Percentiles rank a stretch among this genome's conserved stretches.
Conservation (phyloP, 768 basidiomycete species). For the Leccinellum albellum region DNA sequence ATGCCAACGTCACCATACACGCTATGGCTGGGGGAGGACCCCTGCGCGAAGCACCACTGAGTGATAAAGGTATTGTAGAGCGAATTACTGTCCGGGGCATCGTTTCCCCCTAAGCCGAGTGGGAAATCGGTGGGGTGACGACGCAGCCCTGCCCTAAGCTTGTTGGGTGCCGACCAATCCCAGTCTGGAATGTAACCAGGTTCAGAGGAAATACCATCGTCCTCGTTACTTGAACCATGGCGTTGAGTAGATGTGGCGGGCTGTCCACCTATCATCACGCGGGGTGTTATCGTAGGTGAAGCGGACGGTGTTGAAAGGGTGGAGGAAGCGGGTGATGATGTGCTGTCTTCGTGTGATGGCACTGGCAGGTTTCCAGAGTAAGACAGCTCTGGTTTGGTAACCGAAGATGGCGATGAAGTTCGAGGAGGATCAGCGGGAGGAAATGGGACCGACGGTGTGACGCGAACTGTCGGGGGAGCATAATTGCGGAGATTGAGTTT, state of each 20-base stretch:
- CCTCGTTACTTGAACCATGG: background rate
- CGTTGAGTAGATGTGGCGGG: slow-evolving; percentile 13
- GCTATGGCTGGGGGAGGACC: slow-evolving; percentile 24
- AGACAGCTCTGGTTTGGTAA: background rate
- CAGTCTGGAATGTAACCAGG: slow-evolving; percentile 15
- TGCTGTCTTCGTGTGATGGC: slow-evolving; percentile 10
- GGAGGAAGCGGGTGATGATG: slow-evolving; percentile 27
- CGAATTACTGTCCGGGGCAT: slow-evolving; percentile 23
- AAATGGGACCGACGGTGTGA: background rate
- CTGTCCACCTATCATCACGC: slow-evolving; percentile 25
- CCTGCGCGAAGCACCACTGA: slow-evolving; percentile 68
- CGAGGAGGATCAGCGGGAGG: background rate
- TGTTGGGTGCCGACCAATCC: slow-evolving; percentile 20
- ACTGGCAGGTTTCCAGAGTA: background rate
- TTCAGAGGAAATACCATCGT: background rate
- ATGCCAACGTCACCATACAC: slow-evolving; percentile 15
- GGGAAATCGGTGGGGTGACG: background rate
- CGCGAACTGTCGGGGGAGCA: slow-evolving; percentile 23
- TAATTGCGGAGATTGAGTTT: slow-evolving; percentile 33
- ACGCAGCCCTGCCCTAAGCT: background rate
- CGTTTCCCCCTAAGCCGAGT: slow-evolving; percentile 12
- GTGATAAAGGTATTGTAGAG: slow-evolving; percentile 58
- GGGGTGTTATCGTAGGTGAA: slow-evolving; percentile 21
- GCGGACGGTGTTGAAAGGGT: slow-evolving; percentile 24
- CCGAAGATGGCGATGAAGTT: background rate